These are phyloP conservation scores for Oropetium thomaeum DNA, from an alignment of 176 grass and related monocot genomes.

Conservation along the genomic window DNA sequence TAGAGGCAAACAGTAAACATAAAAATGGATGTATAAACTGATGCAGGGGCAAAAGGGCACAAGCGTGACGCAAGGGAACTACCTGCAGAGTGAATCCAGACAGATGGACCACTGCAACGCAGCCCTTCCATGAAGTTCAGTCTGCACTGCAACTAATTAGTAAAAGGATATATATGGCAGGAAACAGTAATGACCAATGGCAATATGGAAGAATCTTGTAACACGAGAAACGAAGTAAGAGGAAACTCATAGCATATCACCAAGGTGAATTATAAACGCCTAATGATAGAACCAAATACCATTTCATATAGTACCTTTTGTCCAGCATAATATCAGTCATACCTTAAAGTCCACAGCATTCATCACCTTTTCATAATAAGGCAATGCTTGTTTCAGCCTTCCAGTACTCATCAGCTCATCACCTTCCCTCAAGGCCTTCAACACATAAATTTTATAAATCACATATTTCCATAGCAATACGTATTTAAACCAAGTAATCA, in stretches of 20 bases:
- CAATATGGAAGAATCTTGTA: background rate
- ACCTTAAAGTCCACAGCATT: slow-evolving; percentile 82
- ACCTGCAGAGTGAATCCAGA: slow-evolving; percentile 95
- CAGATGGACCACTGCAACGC: slow-evolving; percentile 86
- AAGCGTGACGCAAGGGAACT: background rate
- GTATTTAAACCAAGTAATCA: background rate
- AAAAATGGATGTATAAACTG: background rate
- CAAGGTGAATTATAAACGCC: background rate
- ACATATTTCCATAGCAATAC: background rate
- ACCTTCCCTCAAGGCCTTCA: slow-evolving; percentile 81
- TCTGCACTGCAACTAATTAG: slow-evolving; percentile 51
- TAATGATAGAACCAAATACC: background rate
- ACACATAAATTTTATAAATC: slow-evolving; percentile 26
- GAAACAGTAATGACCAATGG: slow-evolving; percentile 6
- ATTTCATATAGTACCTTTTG: background rate
- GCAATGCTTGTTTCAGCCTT: slow-evolving; percentile 71
- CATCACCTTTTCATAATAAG: slow-evolving; percentile 95
- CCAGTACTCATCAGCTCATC: slow-evolving; percentile 80
- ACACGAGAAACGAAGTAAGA: slow-evolving; percentile 5
- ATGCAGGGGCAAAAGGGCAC: background rate
- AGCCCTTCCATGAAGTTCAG: slow-evolving; percentile 86
- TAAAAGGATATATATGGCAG: slow-evolving; percentile 7
- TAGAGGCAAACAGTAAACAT: too few relatives aligned
- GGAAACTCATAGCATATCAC: background rate
- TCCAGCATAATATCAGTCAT: slow-evolving; percentile 1